Base-by-base conservation (phyloP, 192 early-diverging fungal species). In the Paraglomus brasilianum region DNA sequence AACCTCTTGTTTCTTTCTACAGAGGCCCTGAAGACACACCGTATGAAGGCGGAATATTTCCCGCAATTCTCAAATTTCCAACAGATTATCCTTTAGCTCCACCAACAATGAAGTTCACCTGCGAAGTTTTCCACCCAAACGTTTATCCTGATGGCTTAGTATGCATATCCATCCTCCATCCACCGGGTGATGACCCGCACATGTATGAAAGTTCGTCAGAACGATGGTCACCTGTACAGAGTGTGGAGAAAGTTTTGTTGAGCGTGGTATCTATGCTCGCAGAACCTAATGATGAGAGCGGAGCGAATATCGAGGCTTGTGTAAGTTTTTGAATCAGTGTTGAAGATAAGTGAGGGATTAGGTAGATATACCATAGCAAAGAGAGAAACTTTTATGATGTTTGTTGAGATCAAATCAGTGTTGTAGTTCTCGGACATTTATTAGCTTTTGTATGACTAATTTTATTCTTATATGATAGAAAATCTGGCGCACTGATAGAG, bases 261-360 rank as follows among this genome's bases (percentile, higher is more conserved):
- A 92, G 89, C 2, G 97, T 99, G 1, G 85, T 98, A 7, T 92
- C 89, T 77, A 98, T 98, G 95, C 77, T 98, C 60, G 93, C 95
- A 8, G 97, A 99, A 78, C 97, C 97, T 11, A 99, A 99, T 71
- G 95, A 95, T 75, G 97, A 99, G 74, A 95, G 92, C 83, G 91
- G 92, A 21, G 97, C 97, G n/a, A 96, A 96, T 65, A 91, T 99
- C 55, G 97, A 99, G 81, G 95, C 95, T 44, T 92, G 93, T 81
- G 87, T 88, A 84, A 81, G 87, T 79, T 8, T n/a, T 53, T 45
- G 13, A 2, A 0, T 59, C 10, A 52, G 11, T 36, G 48, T 30
- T 17, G 17, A 15, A 44, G 13, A 69, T 19, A 17, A 8, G 8
- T 38, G 49, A 3, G 64, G 39, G 43, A 9, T 17, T 24, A 21